Conservation (phyloP, 331 rosid genomes). For the Rosa hybrid region DNA sequence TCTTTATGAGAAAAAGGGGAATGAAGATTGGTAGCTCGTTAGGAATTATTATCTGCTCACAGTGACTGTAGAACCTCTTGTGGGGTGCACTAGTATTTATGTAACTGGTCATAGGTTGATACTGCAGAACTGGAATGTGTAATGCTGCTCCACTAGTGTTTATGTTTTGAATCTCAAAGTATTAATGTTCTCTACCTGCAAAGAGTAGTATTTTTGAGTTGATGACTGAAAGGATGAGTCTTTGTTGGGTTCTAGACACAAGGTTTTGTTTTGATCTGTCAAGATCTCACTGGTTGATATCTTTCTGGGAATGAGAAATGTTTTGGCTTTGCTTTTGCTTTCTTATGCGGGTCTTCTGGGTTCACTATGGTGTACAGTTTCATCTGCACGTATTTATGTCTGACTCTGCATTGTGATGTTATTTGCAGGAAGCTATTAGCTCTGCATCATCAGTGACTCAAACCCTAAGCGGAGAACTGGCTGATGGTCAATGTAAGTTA, state of each 20-base stretch:
- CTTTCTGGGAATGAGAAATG: background rate
- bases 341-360: background rate
- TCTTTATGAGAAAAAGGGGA: background rate
- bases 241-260: background rate
- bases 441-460: constrained; percentile 83
- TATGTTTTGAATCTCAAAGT: background rate
- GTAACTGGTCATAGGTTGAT: background rate
- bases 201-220: background rate
- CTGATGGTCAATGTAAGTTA: constrained; percentile 65
- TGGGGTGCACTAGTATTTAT: background rate
- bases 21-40: background rate
- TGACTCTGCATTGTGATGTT: background rate
- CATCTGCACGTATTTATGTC: too few relatives aligned
- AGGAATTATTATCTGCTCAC: background rate
- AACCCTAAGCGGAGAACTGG: constrained; percentile 79
- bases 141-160: background rate
- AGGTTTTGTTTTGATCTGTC: background rate
- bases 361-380: background rate
- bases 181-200: background rate
- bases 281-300: background rate
- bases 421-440: constrained; percentile 79
- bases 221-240: constrained; percentile 1
- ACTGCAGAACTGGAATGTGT: background rate
- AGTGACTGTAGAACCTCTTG: background rate
- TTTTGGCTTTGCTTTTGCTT: background rate